Evolutionary conservation across 345 rosid genomes (phyloP).

Genomic region (Salix koriyanagi): DNA sequence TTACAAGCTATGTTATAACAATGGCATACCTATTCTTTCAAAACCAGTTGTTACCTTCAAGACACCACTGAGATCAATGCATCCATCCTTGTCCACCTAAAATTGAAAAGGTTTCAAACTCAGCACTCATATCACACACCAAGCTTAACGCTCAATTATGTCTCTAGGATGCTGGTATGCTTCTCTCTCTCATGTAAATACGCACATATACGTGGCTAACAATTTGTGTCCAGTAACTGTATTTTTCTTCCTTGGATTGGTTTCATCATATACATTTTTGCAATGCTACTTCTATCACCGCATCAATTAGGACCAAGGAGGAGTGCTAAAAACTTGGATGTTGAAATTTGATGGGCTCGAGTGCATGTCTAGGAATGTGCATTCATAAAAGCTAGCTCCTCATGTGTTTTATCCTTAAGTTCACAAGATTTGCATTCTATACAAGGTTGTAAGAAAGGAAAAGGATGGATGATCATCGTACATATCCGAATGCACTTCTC

Average conservation of each 20-base stretch:
- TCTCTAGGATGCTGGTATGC: constrained; percentile 45
- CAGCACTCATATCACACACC: neutral
- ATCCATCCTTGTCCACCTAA: constrained; percentile 55
- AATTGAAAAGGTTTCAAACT: neutral
- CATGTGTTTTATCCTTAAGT: too few relatives aligned
- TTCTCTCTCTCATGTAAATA: neutral
- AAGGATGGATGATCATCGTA: too few relatives aligned
- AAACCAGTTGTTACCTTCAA: constrained; percentile 57
- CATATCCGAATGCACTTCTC: too few relatives aligned
- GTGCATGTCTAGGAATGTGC: too few relatives aligned
- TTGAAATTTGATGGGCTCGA: too few relatives aligned
- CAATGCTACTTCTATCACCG: too few relatives aligned
- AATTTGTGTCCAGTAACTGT: neutral
- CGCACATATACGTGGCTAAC: too few relatives aligned
- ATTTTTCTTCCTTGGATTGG: neutral
- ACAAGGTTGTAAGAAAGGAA: neutral
- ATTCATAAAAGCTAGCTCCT: neutral
- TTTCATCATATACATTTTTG: too few relatives aligned
- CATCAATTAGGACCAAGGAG: too few relatives aligned
- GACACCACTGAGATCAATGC: constrained; percentile 52
- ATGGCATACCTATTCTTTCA: constrained; percentile 47
- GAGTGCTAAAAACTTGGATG: too few relatives aligned
- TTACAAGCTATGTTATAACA: neutral
- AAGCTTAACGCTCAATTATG: constrained; percentile 6
- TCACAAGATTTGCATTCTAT: neutral